Evolutionary conservation across 2,329 filamentous ascomycete genomes (phyloP).

Genomic region (Paramyrothecium roridum): DNA sequence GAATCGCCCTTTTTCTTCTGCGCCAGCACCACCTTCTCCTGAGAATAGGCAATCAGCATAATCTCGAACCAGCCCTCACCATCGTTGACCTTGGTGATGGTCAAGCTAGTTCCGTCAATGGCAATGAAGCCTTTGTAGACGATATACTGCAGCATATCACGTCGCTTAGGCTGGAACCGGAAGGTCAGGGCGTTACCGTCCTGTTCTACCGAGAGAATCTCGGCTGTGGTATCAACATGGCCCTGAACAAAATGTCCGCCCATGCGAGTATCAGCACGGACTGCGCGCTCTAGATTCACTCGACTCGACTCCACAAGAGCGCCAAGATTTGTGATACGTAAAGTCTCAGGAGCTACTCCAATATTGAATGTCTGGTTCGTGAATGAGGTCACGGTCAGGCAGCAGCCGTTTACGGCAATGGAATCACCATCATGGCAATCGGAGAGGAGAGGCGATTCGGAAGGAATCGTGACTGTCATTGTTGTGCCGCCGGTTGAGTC

Average conservation of each 20-base stretch:
- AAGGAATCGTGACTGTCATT: conserved; percentile 73
- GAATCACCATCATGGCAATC: conserved; percentile 89
- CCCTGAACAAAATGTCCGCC: conserved; percentile 98
- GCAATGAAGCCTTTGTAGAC: conserved; percentile 97
- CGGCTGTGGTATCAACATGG: conserved; percentile 88
- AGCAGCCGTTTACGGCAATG: conserved; percentile 93
- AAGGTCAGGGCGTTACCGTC: conserved; percentile 92
- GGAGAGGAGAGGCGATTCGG: conserved; percentile 68
- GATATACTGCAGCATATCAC: conserved; percentile 74
- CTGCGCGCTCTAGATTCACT: conserved; percentile 93
- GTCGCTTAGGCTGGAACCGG: conserved; percentile 70
- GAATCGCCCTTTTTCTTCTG: conserved; percentile 74
- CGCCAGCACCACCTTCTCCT: conserved; percentile 83
- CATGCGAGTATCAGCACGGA: conserved; percentile 89
- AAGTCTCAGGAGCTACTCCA: conserved; percentile 90
- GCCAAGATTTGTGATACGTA: conserved; percentile 94
- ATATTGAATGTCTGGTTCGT: conserved; percentile 69
- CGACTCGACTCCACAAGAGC: conserved; percentile 59
- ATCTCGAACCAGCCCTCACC: conserved; percentile 83
- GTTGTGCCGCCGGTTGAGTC: conserved; percentile 86
- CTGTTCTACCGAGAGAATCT: conserved; percentile 66
- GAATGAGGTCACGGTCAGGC: conserved; percentile 76
- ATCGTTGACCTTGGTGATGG: conserved; percentile 83
- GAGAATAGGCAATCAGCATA: conserved; percentile 96
- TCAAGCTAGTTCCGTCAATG: conserved; percentile 91